A percentile compares a stretch with the other conserved stretches of the same genome.
Conservation (phyloP, 768 basidiomycete genomes). For the Neoboletus magnificus region DNA sequence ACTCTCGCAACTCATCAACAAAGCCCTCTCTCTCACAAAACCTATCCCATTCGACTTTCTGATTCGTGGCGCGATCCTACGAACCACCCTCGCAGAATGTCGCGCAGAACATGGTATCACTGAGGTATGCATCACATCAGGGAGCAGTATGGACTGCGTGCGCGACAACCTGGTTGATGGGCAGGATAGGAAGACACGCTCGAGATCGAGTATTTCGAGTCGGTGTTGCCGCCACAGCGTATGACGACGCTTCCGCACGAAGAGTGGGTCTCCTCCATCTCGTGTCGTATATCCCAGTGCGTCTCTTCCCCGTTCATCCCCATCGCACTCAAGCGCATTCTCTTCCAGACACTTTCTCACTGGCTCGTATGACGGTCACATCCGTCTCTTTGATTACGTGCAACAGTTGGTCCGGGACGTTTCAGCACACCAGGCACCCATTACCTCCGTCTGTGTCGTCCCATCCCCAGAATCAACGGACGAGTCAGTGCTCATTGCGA, state of each 20-base stretch:
- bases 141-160: background rate
- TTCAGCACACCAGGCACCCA: constrained; percentile 58
- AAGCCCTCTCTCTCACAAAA: constrained; percentile 62
- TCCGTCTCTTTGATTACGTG: constrained; percentile 73
- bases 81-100: constrained; percentile 45
- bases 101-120: background rate
- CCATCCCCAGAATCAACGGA: constrained; percentile 31
- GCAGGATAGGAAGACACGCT: constrained; percentile 75
- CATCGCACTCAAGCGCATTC: background rate
- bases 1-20: constrained; percentile 94
- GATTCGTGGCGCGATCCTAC: constrained; percentile 71
- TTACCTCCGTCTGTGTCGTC: constrained; percentile 62
- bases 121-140: background rate
- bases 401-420: constrained; percentile 51
- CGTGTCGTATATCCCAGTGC: constrained; percentile 13
- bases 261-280: constrained; percentile 63
- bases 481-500: constrained; percentile 49
- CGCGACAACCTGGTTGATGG: constrained; percentile 8
- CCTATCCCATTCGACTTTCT: constrained; percentile 93
- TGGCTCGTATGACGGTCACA: constrained; percentile 74
- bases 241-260: constrained; percentile 79
- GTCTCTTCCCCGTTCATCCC: background rate
- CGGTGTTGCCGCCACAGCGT: constrained; percentile 80
- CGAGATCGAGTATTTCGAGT: constrained; percentile 89
- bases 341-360: constrained; percentile 62